Evolutionary conservation across 140 eudicot genomes (phyloP).

Genomic region (Senecio squalidus): DNA sequence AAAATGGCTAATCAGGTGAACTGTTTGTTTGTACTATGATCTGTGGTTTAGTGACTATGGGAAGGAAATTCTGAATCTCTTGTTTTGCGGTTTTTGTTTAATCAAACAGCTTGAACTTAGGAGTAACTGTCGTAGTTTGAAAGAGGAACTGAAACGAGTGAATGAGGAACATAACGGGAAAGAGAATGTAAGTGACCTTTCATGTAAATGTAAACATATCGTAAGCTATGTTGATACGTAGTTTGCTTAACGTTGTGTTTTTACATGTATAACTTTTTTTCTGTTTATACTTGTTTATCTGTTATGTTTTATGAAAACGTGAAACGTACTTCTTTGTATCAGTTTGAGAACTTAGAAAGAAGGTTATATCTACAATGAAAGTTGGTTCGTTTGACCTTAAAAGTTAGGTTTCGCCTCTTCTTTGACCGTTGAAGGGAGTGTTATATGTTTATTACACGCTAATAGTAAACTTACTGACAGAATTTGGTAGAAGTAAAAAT

Average conservation of each 20-base stretch:
- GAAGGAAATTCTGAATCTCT: background rate
- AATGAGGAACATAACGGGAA: constrained; percentile 29
- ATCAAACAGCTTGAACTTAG: constrained; percentile 40
- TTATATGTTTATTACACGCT: no score
- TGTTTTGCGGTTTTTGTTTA: background rate
- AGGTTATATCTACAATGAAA: no score
- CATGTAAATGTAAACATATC: background rate
- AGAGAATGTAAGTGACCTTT: constrained; percentile 34
- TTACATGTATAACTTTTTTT: constrained; percentile 9
- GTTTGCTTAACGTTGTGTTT: background rate
- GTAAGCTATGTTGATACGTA: background rate
- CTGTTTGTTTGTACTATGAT: background rate
- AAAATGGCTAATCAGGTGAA: constrained; percentile 55
- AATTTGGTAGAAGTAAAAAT: no score
- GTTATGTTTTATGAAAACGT: no score
- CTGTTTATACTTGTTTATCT: background rate
- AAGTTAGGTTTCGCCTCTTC: no score
- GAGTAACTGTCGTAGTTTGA: constrained; percentile 33
- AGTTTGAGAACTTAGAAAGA: no score
- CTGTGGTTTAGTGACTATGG: constrained; percentile 6
- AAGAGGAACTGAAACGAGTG: constrained; percentile 50
- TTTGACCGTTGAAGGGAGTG: no score
- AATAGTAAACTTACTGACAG: no score
- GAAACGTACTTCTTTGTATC: no score
- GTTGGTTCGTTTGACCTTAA: no score